These are phyloP conservation scores for Grosmannia serpens DNA, from an alignment of 2,329 filamentous ascomycete species.

Conservation along the genomic window DNA sequence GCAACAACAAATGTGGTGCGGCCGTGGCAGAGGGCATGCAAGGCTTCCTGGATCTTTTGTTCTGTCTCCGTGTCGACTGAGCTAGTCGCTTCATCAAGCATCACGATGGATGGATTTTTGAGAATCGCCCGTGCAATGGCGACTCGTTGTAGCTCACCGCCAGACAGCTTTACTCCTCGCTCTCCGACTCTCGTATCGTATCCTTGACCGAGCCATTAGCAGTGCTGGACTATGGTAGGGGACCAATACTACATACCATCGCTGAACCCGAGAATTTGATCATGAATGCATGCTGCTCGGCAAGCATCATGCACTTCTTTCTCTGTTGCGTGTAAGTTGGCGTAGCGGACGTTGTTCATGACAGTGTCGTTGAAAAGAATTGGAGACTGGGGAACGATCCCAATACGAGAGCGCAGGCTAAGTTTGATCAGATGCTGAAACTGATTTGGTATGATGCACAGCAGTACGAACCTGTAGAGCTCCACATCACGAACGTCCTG, in stretches of 20 bases:
- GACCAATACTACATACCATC: slow-evolving; percentile 24
- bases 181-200: slow-evolving; percentile 41
- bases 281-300: slow-evolving; percentile 44
- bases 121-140: slow-evolving; percentile 62
- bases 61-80: slow-evolving; percentile 63
- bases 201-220: slow-evolving; percentile 18
- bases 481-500: slow-evolving; percentile 45
- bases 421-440: background rate
- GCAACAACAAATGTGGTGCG: slow-evolving; percentile 59
- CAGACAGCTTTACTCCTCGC: slow-evolving; percentile 48
- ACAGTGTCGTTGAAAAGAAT: slow-evolving; percentile 47
- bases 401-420: slow-evolving; percentile 37
- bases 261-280: slow-evolving; percentile 43
- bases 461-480: slow-evolving; percentile 28
- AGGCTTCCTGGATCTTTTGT: slow-evolving; percentile 52
- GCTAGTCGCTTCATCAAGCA: slow-evolving; percentile 71
- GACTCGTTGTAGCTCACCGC: slow-evolving; percentile 54
- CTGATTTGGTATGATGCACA: background rate
- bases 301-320: slow-evolving; percentile 44
- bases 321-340: slow-evolving; percentile 39
- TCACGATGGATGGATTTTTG: slow-evolving; percentile 62
- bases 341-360: slow-evolving; percentile 48
- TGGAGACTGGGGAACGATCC: slow-evolving; percentile 44
- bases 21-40: slow-evolving; percentile 44
- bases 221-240: background rate